These are phyloP conservation scores for Geoglossum cookeanum DNA, from an alignment of 2,329 filamentous ascomycete species.

Conservation along the genomic window DNA sequence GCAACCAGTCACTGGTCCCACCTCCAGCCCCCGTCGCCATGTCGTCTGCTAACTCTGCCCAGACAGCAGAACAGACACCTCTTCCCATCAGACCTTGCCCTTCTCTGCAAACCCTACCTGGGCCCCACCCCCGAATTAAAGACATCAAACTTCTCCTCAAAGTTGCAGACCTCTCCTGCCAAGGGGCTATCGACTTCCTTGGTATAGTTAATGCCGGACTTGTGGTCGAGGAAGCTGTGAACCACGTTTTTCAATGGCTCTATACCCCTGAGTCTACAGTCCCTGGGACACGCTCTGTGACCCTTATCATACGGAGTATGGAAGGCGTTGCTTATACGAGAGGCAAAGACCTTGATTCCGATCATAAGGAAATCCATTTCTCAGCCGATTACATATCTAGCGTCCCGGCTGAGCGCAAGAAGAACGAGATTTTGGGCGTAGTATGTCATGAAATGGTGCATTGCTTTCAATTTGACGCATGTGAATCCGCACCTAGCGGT, in stretches of 20 bases:
- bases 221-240: slow-evolving; percentile 1
- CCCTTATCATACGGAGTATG: slow-evolving; percentile 62
- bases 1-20: neutral
- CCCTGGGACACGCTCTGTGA: slow-evolving; percentile 64
- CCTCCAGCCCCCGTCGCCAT: neutral
- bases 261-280: slow-evolving; percentile 15
- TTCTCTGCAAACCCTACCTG: neutral
- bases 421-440: slow-evolving; percentile 56
- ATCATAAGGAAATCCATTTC: slow-evolving; percentile 89
- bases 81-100: neutral
- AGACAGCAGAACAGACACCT: neutral
- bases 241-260: neutral
- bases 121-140: neutral
- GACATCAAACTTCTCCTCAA: slow-evolving; percentile 2
- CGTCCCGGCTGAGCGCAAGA: slow-evolving; percentile 21
- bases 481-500: slow-evolving; percentile 39
- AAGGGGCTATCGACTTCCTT: slow-evolving; percentile 3
- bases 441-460: slow-evolving; percentile 87
- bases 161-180: slow-evolving; percentile 1
- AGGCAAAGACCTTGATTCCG: slow-evolving; percentile 54
- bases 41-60: neutral
- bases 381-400: slow-evolving; percentile 51
- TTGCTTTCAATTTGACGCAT: slow-evolving; percentile 69
- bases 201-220: neutral
- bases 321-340: slow-evolving; percentile 78